phyloP scores from a whole-genome alignment of 768 basidiomycete genomes.

The Epithele typhae region DNA sequence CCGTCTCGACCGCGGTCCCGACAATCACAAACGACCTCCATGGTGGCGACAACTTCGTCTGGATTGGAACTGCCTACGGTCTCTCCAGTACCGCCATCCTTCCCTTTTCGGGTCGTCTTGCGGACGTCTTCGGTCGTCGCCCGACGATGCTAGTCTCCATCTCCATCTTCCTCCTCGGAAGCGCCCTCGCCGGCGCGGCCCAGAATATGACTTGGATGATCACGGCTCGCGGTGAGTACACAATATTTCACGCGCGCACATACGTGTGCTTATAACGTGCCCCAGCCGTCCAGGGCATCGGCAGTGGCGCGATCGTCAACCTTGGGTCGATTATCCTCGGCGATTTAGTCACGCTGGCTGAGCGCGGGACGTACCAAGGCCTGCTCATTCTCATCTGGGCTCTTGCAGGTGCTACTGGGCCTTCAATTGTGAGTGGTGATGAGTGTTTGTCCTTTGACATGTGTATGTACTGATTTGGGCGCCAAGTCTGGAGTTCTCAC shows the following conservation, averaged over 20 bases:
- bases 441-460: too few species aligned
- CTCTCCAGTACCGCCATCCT: slow-evolving; percentile 31
- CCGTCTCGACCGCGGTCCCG: slow-evolving; percentile 17
- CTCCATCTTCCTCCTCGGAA: slow-evolving; percentile 33
- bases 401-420: slow-evolving; percentile 8
- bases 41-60: slow-evolving; percentile 16
- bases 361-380: slow-evolving; percentile 14
- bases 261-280: background rate
- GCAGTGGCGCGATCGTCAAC: slow-evolving; percentile 17
- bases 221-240: slow-evolving; percentile 26
- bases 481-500: slow-evolving; percentile 14
- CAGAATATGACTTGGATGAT: slow-evolving; percentile 37
- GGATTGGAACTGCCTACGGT: slow-evolving; percentile 28
- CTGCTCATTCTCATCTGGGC: slow-evolving; percentile 18
- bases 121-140: slow-evolving; percentile 31
- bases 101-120: slow-evolving; percentile 28
- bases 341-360: slow-evolving; percentile 17
- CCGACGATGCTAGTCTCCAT: slow-evolving; percentile 27
- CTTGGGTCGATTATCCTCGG: slow-evolving; percentile 17
- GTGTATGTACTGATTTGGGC: background rate
- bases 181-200: slow-evolving; percentile 34
- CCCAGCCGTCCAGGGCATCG: slow-evolving; percentile 18
- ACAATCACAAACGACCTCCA: slow-evolving; percentile 14
- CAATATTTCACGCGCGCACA: background rate
- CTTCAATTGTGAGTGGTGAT: slow-evolving; percentile 5